phyloP scores from a whole-genome alignment of 2,329 filamentous ascomycete genomes.

The Verticillium zaregamsianum region DNA sequence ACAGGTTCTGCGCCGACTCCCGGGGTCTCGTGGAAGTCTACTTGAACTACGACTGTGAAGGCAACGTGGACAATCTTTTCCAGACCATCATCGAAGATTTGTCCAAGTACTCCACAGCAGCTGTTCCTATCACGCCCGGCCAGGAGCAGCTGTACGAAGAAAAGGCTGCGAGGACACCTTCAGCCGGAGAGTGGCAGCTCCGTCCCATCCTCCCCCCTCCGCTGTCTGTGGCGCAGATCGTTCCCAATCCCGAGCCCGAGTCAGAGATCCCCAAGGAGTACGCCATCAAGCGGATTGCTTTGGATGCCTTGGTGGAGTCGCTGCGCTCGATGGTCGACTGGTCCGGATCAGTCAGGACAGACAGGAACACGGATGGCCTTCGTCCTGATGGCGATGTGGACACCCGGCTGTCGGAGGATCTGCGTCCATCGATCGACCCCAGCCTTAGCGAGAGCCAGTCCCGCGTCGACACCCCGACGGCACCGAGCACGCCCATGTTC shows the following conservation, averaged over 20 bases:
- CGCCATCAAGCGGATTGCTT: constrained; percentile 79
- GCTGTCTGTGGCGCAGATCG: constrained; percentile 73
- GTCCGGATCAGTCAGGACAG: constrained; percentile 65
- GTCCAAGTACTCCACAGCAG: constrained; percentile 77
- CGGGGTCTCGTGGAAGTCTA: constrained; percentile 91
- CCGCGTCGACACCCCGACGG: constrained; percentile 53
- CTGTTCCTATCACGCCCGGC: constrained; percentile 67
- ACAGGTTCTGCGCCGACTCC: constrained; percentile 79
- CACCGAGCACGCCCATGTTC: constrained; percentile 62
- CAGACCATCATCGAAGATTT: constrained; percentile 93
- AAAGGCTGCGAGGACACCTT: constrained; percentile 57
- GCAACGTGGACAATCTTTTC: constrained; percentile 94
- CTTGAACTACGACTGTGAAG: constrained; percentile 96
- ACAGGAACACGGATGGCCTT: constrained; percentile 38
- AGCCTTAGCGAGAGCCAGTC: constrained; percentile 56
- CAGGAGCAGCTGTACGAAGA: constrained; percentile 90
- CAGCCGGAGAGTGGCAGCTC: constrained; percentile 76
- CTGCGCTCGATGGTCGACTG: constrained; percentile 88
- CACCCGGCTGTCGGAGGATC: constrained; percentile 32
- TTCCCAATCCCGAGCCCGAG: constrained; percentile 55
- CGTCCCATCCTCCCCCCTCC: constrained; percentile 82
- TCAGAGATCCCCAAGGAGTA: constrained; percentile 83
- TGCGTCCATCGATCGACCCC: constrained; percentile 66
- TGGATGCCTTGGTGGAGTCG: constrained; percentile 86
- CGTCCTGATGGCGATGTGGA: constrained; percentile 25